Conservation (phyloP, 108 stramenopile species). For the Nitzschia putrida region DNA sequence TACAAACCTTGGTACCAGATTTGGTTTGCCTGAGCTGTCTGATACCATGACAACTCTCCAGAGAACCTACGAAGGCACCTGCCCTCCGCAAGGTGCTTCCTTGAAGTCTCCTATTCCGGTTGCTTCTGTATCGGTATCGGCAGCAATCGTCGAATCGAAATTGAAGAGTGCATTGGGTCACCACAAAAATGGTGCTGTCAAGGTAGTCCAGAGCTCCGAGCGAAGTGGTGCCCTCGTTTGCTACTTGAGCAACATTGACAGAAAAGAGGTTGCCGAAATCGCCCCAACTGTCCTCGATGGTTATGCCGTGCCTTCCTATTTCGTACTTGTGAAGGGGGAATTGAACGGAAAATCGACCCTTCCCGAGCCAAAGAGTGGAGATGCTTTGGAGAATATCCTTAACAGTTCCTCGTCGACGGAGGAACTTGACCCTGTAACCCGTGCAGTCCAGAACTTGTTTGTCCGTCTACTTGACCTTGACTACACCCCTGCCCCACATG, state of each 20-base stretch:
- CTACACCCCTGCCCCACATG: conserved; percentile 14
- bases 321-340: not conserved
- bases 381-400: conserved; percentile 39
- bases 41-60: not conserved
- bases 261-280: too few species aligned
- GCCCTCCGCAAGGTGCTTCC: not conserved
- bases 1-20: not conserved
- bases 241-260: too few species aligned
- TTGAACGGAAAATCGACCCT: not conserved
- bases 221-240: too few species aligned
- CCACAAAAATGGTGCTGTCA: too few species aligned
- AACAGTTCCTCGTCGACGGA: not conserved
- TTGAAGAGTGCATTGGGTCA: too few species aligned
- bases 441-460: conserved; percentile 32
- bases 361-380: conserved; percentile 16
- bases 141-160: too few species aligned
- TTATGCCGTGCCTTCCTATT: conserved; percentile 32
- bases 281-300: too few species aligned
- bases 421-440: conserved; percentile 27
- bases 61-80: not conserved
- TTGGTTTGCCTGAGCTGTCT: not conserved
- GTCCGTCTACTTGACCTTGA: conserved; percentile 7
- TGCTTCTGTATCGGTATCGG: conserved; percentile 8
- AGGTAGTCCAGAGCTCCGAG: too few species aligned
- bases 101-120: not conserved